A percentile compares a stretch with the other conserved stretches of the same genome.
Evolutionary conservation across 805 yeast genomes (phyloP).

Genomic region (Grigorovia jiainica): DNA sequence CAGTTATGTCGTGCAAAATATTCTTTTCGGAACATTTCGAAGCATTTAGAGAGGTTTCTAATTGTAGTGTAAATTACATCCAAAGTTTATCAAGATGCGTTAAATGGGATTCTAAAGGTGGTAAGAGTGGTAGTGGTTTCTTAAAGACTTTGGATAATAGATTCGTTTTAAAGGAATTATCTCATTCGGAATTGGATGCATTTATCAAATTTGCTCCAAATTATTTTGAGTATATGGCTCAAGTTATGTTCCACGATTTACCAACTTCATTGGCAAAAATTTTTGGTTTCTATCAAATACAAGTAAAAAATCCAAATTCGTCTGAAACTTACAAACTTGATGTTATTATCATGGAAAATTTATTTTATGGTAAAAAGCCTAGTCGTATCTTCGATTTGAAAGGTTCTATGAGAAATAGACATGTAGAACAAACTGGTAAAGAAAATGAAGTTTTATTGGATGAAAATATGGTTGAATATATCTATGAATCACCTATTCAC

Average conservation of each 20-base stretch:
- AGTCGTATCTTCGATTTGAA: slow-evolving; percentile 87
- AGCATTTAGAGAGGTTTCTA: slow-evolving; percentile 81
- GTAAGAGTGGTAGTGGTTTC: slow-evolving; percentile 92
- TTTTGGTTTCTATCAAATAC: slow-evolving; percentile 91
- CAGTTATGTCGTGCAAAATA: slow-evolving; percentile 81
- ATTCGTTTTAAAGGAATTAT: slow-evolving; percentile 79
- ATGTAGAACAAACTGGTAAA: slow-evolving; percentile 91
- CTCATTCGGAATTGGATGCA: slow-evolving; percentile 83
- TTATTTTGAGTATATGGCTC: slow-evolving; percentile 91
- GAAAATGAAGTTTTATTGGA: slow-evolving; percentile 91
- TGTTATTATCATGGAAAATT: slow-evolving; percentile 89
- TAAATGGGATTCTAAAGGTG: slow-evolving; percentile 94
- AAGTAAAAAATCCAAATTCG: slow-evolving; percentile 67
- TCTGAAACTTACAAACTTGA: slow-evolving; percentile 71
- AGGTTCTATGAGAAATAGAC: slow-evolving; percentile 96
- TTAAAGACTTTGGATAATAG: slow-evolving; percentile 86
- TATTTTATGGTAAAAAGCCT: slow-evolving; percentile 76
- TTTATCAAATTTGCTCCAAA: slow-evolving; percentile 94
- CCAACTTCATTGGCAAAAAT: slow-evolving; percentile 93
- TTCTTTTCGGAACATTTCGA: slow-evolving; percentile 96
- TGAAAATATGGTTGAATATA: slow-evolving; percentile 97
- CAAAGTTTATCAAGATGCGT: slow-evolving; percentile 89
- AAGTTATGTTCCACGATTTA: slow-evolving; percentile 86
- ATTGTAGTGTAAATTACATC: slow-evolving; percentile 61
- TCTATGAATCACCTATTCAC: slow-evolving; percentile 90